Evolutionary conservation across 2,329 filamentous ascomycete species (phyloP), one percentile per base, ranked within the genome.

Genomic region (Leptographium radiaticola): DNA sequence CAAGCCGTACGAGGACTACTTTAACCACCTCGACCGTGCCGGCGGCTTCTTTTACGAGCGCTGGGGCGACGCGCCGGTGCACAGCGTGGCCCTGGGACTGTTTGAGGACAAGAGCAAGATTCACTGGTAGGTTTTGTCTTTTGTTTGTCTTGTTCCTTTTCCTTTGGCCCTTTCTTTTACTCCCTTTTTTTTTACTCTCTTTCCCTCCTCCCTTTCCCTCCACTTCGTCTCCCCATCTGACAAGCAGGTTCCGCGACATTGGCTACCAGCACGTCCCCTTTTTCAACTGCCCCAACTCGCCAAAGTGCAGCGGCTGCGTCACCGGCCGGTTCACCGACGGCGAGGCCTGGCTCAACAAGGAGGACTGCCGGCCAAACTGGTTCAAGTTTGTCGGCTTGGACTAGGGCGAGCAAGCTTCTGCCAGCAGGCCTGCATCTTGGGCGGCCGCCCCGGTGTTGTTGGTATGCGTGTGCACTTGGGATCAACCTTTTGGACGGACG

Each of bases 41-140:
- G 93, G 93, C 40, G 93, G 93, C 30, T 98, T 98, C 79, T 98
- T 95, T 69, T 98, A 98, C 66, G 93, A 98, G 72, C 78, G 93
- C 62, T 98, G 93, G 93, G 59, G 59, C 20, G 59, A 98, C 74
- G 93, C 93, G 2, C 93, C 93, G 0, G 93, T 98, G 7, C 93
- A 98, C 69, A 94, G 88, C 60, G 89, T 98, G 63, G 93, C 88
- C 0, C 70, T 98, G 44, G 93, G 89, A 34, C 70, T 98, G 31
- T 96, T 98, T 66, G 91, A 94, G 64, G 91, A 98, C 66, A 80
- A 83, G 64, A 86, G 77, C 70, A 90, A 88, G 68, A 87, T 98
- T 57, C 91, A 97, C 69, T 97, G 90, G 90, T 95, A 71, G 36
- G 13, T 20, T 36, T 55, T 33, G 13, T n/a, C 33, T 56, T 45